A percentile compares a stretch with the other conserved stretches of the same genome.
Conservation (phyloP, 768 basidiomycete species). For the Leccinum disarticulatum region DNA sequence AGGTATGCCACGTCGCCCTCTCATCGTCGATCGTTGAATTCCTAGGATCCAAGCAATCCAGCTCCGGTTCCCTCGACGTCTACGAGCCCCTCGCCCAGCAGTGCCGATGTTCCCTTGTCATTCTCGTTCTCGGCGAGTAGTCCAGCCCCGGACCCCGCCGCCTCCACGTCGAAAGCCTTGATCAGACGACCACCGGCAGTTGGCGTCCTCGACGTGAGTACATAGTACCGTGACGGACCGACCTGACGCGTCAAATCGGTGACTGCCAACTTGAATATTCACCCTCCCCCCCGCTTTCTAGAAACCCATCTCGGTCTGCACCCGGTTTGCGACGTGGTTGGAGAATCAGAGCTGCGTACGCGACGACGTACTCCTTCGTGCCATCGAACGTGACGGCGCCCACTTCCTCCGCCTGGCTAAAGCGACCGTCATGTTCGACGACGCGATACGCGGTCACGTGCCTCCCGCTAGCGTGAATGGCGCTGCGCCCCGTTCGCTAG, state of each 20-base stretch:
- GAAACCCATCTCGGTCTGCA: conserved; percentile 13
- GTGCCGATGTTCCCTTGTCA: neutral
- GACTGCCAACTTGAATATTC: neutral
- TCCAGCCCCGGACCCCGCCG: neutral
- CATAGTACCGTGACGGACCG: neutral
- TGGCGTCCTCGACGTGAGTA: conserved; percentile 1
- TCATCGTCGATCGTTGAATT: neutral
- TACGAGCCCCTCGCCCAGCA: neutral
- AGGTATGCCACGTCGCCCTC: conserved; percentile 10
- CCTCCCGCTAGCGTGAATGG: neutral
- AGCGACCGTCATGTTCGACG: conserved; percentile 20
- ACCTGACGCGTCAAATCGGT: neutral
- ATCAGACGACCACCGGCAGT: neutral
- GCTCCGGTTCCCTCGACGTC: neutral
- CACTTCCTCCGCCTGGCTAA: conserved; percentile 19
- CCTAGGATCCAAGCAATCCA: neutral
- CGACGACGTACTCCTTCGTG: neutral
- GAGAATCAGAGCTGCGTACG: conserved; percentile 11
- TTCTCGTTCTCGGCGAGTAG: neutral
- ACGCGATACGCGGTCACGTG: conserved; percentile 11
- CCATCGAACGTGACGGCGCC: conserved; percentile 26
- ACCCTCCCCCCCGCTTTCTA: neutral
- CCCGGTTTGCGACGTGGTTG: conserved; percentile 20
- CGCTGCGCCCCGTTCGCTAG: neutral
- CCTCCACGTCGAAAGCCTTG: neutral